These are phyloP conservation scores for Tetratostichococcus sp. DNA, from an alignment of 139 green algal species.

Conservation along the genomic window DNA sequence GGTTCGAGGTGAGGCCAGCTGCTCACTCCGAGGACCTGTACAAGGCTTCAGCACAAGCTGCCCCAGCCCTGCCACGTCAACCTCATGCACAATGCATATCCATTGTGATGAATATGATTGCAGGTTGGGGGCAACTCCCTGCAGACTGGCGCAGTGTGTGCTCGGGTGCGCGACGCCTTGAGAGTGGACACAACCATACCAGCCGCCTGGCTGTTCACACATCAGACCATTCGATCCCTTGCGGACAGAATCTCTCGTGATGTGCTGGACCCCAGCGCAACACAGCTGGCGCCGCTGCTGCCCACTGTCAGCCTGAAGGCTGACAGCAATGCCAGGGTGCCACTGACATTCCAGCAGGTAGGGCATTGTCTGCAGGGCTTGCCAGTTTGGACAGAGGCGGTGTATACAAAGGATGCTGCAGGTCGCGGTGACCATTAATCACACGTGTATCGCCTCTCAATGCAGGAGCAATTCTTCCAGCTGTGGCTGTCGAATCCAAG, in stretches of 20 bases:
- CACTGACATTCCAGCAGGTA: not conserved
- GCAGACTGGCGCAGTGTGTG: conserved; percentile 12
- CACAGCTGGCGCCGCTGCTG: too few relatives aligned
- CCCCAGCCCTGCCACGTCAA: too few relatives aligned
- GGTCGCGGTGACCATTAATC: too few relatives aligned
- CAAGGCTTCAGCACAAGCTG: too few relatives aligned
- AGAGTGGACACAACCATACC: not conserved
- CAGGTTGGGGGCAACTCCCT: conserved; percentile 23
- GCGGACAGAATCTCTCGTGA: not conserved
- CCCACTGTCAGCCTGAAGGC: too few relatives aligned
- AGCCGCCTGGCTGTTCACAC: conserved; percentile 15
- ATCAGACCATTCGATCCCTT: conserved; percentile 14
- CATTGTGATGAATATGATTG: too few relatives aligned
- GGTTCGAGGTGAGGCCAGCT: too few relatives aligned
- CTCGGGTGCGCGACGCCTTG: not conserved
- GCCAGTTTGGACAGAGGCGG: too few relatives aligned
- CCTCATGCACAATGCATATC: too few relatives aligned
- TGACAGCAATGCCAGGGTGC: not conserved
- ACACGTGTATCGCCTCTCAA: too few relatives aligned
- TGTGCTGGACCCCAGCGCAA: not conserved
- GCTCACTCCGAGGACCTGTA: not conserved
- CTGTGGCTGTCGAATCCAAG: not conserved
- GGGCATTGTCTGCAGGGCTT: too few relatives aligned
- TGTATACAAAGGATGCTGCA: too few relatives aligned
- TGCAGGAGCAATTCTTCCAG: not conserved